Evolutionary conservation across 495 filamentous ascomycete species (phyloP), one percentile per base, ranked within the genome.

Genomic region (Aspergillus ostianus): DNA sequence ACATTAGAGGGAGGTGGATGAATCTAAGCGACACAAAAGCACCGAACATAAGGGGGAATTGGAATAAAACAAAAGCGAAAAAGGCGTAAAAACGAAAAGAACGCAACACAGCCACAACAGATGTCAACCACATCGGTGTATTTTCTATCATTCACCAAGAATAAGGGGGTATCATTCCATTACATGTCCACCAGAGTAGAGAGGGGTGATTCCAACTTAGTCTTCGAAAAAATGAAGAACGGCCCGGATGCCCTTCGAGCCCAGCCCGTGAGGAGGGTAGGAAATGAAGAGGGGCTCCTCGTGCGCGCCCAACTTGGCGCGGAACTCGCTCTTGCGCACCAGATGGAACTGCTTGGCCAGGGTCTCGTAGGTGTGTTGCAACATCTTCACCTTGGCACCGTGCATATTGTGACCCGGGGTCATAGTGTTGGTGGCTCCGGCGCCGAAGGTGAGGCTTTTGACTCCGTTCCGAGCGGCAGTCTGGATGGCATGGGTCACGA

Each of bases 181-280:
- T 12, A 6, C 27, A 45, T 26, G 18, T 44, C 21, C 52, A 19
- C 20, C 32, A 20, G 21, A 44, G 26, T n/a, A 56, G 10, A 51
- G 27, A 44, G 12, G 32, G 8, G 10, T 26, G 23, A 26, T 12
- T 19, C 21, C n/a, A 29, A 50, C 30, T 47, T 74, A 81, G 68
- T 91, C 88, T 77, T 92, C 88, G 67, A 93, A 93, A 72, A 94
- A 93, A 59, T 87, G 87, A 71, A 94, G 78, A 57, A 94, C 75
- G 3, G 91, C 91, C 64, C 87, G 81, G 41, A 87, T 86, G 17
- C 90, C 90, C 56, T 82, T 84, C 4, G 90, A 86, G 0, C 90
- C 91, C 20, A 94, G 74, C 0, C 91, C 90, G 72, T 91, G 86
- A 27, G 87, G 83, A 12, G 90, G 91, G 71, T 94, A 93, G 63